phyloP scores from a whole-genome alignment of 2,329 filamentous ascomycete genomes.

The Nakataea oryzae region DNA sequence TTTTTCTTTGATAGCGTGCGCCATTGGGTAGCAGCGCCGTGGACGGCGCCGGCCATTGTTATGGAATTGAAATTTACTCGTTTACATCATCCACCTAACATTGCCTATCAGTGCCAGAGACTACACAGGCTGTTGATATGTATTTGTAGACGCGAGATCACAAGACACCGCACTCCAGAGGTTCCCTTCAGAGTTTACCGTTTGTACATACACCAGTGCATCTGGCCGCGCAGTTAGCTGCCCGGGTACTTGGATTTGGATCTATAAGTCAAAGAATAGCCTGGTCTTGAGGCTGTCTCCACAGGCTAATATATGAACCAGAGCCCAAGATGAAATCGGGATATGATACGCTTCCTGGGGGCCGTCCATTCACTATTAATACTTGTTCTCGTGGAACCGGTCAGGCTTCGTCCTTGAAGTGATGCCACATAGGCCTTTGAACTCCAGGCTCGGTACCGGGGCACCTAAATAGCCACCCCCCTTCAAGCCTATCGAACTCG shows the following conservation, averaged over 20 bases:
- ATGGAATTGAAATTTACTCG: background rate
- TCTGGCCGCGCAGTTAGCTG: background rate
- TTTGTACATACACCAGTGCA: background rate
- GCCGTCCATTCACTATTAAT: background rate
- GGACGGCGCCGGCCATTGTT: background rate
- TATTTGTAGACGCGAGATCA: background rate
- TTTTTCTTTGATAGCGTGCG: background rate
- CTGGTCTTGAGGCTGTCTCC: background rate
- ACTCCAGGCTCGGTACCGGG: no score
- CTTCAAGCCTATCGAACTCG: no score
- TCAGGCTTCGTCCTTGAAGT: background rate
- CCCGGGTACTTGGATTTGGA: background rate
- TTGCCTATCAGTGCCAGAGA: background rate
- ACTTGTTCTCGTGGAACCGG: background rate
- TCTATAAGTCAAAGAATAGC: background rate
- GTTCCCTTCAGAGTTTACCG: background rate
- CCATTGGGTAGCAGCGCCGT: background rate
- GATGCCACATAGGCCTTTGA: no score
- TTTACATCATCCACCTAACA: background rate
- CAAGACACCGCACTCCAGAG: background rate
- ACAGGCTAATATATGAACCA: background rate
- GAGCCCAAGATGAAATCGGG: background rate
- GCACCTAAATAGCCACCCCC: no score
- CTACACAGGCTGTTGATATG: no score
- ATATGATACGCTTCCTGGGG: background rate